These are phyloP conservation scores for Tylopilus vinaceipallidus DNA, from an alignment of 768 basidiomycete genomes.

Conservation along the genomic window DNA sequence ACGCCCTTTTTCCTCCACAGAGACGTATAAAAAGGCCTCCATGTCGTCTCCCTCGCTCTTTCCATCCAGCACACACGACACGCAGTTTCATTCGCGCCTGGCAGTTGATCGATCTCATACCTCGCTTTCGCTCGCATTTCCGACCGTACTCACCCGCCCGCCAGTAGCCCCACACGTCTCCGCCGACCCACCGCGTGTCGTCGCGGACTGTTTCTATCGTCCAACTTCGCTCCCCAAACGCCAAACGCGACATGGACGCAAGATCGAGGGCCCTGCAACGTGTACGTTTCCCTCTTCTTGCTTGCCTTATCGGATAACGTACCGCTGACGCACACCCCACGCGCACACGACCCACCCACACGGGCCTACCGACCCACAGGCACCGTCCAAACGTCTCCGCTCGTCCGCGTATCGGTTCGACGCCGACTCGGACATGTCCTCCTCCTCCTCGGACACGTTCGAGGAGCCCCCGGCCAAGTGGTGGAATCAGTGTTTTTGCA, in stretches of 20 bases:
- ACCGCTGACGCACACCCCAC: too few relatives aligned
- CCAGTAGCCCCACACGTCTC: background rate
- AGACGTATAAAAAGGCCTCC: conserved; percentile 11
- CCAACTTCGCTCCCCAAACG: too few relatives aligned
- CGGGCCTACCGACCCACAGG: conserved; percentile 1
- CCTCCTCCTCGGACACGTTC: conserved; percentile 23
- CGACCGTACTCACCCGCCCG: background rate
- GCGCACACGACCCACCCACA: too few relatives aligned
- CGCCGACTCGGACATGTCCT: conserved; percentile 25
- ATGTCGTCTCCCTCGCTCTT: background rate
- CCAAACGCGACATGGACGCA: conserved; percentile 6
- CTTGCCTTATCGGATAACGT: background rate
- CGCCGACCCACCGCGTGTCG: too few relatives aligned
- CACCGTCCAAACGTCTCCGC: conserved; percentile 4
- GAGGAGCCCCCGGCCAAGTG: conserved; percentile 21
- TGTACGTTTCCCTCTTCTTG: conserved; percentile 2
- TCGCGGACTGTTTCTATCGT: too few relatives aligned
- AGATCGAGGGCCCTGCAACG: conserved; percentile 6
- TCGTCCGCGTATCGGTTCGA: conserved; percentile 20
- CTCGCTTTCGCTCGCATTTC: background rate
- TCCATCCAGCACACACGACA: background rate
- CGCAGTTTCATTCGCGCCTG: background rate
- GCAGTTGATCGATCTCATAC: background rate
- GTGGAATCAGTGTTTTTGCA: conserved; percentile 18
- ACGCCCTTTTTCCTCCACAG: conserved; percentile 11